Percentiles rank a stretch among this genome's conserved stretches.
Conservation (phyloP, 371 early-diverging fungal species). For the Neoconidiobolus thromboides region DNA sequence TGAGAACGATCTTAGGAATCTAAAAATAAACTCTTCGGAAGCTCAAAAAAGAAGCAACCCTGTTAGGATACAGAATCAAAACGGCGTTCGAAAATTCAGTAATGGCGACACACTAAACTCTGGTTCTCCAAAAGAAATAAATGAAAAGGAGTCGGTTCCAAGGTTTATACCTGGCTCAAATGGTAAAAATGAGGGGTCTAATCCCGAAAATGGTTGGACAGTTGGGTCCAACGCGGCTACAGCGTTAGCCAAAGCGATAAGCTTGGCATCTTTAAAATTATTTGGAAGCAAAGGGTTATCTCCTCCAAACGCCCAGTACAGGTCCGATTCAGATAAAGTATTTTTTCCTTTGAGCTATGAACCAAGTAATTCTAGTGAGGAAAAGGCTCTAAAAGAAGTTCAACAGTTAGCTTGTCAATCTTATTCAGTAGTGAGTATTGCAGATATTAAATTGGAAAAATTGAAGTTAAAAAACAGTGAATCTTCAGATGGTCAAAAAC, state of each 20-base stretch:
- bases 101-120: conserved; percentile 13
- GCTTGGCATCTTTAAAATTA: conserved; percentile 31
- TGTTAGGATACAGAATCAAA: conserved; percentile 9
- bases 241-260: conserved; percentile 33
- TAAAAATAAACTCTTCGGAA: background rate
- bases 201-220: conserved; percentile 11
- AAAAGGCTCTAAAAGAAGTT: conserved; percentile 24
- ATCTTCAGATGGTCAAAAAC: conserved; percentile 7
- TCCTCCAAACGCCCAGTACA: conserved; percentile 13
- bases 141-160: conserved; percentile 9
- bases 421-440: conserved; percentile 37
- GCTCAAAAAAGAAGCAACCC: background rate
- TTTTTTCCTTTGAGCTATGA: background rate
- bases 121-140: conserved; percentile 12
- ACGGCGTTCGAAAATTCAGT: conserved; percentile 10
- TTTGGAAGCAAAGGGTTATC: conserved; percentile 30
- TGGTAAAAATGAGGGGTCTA: background rate
- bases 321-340: background rate
- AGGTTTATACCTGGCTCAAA: conserved; percentile 12
- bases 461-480: conserved; percentile 11
- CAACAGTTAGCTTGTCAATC: conserved; percentile 39
- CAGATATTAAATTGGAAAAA: conserved; percentile 30
- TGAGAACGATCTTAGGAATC: conserved; percentile 37
- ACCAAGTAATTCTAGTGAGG: conserved; percentile 10
- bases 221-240: conserved; percentile 19